A percentile compares a stretch with the other conserved stretches of the same genome.
Evolutionary conservation across 148 eudicot genomes (phyloP).

Genomic region (Silene uniflora): DNA sequence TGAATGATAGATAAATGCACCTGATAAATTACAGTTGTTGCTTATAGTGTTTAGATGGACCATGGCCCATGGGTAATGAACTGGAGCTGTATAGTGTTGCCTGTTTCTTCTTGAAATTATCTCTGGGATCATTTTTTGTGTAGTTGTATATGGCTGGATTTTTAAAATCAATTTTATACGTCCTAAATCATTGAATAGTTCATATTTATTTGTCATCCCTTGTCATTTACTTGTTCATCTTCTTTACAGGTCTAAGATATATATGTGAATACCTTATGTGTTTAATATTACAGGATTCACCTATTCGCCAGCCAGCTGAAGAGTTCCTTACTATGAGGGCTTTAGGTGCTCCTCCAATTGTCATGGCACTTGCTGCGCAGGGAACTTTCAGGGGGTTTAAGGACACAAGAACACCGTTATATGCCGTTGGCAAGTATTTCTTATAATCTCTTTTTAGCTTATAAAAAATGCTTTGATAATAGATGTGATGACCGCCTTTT

Average conservation of each 20-base stretch:
- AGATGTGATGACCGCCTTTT: no score
- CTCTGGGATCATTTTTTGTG: neutral
- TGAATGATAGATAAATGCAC: neutral
- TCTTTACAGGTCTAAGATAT: neutral
- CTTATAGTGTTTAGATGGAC: neutral
- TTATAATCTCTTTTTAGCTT: neutral
- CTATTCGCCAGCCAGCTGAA: constrained; percentile 86
- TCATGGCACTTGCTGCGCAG: constrained; percentile 92
- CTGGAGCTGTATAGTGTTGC: neutral
- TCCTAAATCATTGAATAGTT: neutral
- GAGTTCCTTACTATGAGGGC: constrained; percentile 75
- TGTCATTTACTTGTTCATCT: neutral
- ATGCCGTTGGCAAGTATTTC: constrained; percentile 79
- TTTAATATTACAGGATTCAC: constrained; percentile 64
- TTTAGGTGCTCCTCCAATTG: constrained; percentile 91
- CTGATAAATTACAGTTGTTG: neutral
- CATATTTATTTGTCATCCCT: neutral
- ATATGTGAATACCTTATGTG: neutral
- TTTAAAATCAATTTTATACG: neutral
- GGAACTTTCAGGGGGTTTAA: constrained; percentile 92
- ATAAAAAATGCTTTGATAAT: neutral
- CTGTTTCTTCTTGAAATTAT: neutral
- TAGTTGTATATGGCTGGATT: neutral
- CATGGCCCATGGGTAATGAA: no score
- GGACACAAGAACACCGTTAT: constrained; percentile 92